Conservation (phyloP, 805 yeast species). For the Candida easanensis region DNA sequence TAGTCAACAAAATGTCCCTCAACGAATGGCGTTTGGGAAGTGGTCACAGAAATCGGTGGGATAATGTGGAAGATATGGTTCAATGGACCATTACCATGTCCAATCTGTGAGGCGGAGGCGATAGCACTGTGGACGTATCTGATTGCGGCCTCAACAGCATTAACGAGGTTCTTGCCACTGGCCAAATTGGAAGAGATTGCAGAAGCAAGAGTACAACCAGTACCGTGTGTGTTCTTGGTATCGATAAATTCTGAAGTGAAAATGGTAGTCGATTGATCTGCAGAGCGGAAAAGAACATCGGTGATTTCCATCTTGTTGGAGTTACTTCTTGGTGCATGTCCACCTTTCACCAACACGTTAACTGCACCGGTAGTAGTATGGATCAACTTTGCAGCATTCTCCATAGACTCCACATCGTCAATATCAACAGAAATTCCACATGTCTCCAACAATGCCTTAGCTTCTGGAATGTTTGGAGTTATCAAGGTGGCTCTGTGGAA, state of each 20-base stretch:
- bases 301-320: conserved; percentile 36
- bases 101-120: conserved; percentile 40
- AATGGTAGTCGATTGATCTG: conserved; percentile 33
- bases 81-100: conserved; percentile 69
- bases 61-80: conserved; percentile 54
- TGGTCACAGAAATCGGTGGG: conserved; percentile 6
- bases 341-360: conserved; percentile 74
- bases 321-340: conserved; percentile 51
- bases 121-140: conserved; percentile 69
- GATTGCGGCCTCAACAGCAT: conserved; percentile 55
- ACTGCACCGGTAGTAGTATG: conserved; percentile 39
- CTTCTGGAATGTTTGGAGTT: conserved; percentile 79
- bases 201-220: conserved; percentile 86
- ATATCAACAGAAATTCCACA: conserved; percentile 30
- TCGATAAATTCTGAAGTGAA: conserved; percentile 45
- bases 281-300: conserved; percentile 53
- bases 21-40: conserved; percentile 5
- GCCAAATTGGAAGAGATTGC: conserved; percentile 78
- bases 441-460: conserved; percentile 38
- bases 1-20: conserved; percentile 42
- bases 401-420: conserved; percentile 38
- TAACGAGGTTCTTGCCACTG: conserved; percentile 41
- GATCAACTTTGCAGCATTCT: conserved; percentile 37
- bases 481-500: conserved; percentile 54
- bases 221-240: conserved; percentile 73